Base-by-base conservation (phyloP, 169 alveolate genomes). In the Ichthyophthirius multifiliis region DNA sequence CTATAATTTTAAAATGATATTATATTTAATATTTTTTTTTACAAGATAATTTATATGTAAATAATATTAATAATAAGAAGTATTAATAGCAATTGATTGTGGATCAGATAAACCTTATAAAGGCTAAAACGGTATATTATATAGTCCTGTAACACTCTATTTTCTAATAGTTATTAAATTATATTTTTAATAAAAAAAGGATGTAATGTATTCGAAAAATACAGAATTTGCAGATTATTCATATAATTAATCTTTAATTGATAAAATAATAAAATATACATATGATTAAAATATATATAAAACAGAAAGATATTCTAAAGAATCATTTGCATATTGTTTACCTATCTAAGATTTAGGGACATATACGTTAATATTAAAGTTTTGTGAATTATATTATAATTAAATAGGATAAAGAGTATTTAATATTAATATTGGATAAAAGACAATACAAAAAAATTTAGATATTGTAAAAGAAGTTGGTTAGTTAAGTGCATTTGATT, bases 371-470 rank as follows among this genome's bases (percentile, higher is more conserved):
- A 74, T 88, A 2, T 30, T 88, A 15, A 88, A 88, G 67, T 75
- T 88, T 41, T 71, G 86, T 27, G 93, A 88, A 76, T 84, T 88
- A 23, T 88, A 81, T 46, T 88, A 79, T 82, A 43, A 75, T 64
- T 63, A 65, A 23, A 74, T 47, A n/a, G 85, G 80, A 2, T 75
- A 74, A 39, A 88, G 84, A 76, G 67, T 88, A 31, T 88, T 88
- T 65, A 89, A 84, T 73, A 46, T 88, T 39, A 65, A 75, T 16
- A 35, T 88, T 4, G 93, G 93, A 16, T 62, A 55, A 32, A 62
- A 43, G 18, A 67, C 73, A 16, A 63, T 83, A 5, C 73, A 74
- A n/a, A 31, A 55, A 30, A 74, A 79, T 44, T 41, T 88, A 13
- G 93, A 88, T 84, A 83, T 88, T 43, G 84, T 74, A 39, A 74